Conservation (phyloP, 495 filamentous ascomycete species). For the Aspergillus conjunctus region DNA sequence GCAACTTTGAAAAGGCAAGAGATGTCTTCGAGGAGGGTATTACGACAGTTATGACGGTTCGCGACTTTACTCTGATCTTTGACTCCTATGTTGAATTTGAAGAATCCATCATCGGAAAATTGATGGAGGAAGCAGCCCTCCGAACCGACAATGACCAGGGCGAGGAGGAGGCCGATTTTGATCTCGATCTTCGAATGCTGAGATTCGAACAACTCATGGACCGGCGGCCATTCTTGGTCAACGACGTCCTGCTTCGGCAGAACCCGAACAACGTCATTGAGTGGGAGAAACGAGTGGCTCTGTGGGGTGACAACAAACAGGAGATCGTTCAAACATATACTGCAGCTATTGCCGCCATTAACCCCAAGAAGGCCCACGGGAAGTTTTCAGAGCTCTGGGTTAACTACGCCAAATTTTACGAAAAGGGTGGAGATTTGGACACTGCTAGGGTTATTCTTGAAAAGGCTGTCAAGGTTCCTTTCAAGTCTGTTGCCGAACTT, state of each 20-base stretch:
- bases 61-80: slow-evolving; percentile 96
- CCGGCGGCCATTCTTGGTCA: slow-evolving; percentile 91
- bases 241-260: slow-evolving; percentile 92
- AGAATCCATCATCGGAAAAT: slow-evolving; percentile 85
- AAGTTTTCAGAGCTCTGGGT: slow-evolving; percentile 95
- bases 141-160: slow-evolving; percentile 80
- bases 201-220: slow-evolving; percentile 99
- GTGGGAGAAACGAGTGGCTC: slow-evolving; percentile 92
- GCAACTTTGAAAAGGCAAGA: slow-evolving; percentile 86
- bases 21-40: slow-evolving; percentile 97
- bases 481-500: slow-evolving; percentile 90
- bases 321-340: slow-evolving; percentile 96
- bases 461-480: slow-evolving; percentile 96
- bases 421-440: slow-evolving; percentile 80
- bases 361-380: slow-evolving; percentile 92
- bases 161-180: slow-evolving; percentile 88
- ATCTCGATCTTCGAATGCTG: slow-evolving; percentile 96
- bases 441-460: slow-evolving; percentile 92
- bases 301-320: slow-evolving; percentile 92
- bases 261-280: slow-evolving; percentile 96
- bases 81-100: slow-evolving; percentile 97
- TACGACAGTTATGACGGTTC: slow-evolving; percentile 98
- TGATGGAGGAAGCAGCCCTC: slow-evolving; percentile 85
- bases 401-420: slow-evolving; percentile 98
- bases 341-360: slow-evolving; percentile 87